Conservation (phyloP, 441 rosid species). For the Kokia cookei region DNA sequence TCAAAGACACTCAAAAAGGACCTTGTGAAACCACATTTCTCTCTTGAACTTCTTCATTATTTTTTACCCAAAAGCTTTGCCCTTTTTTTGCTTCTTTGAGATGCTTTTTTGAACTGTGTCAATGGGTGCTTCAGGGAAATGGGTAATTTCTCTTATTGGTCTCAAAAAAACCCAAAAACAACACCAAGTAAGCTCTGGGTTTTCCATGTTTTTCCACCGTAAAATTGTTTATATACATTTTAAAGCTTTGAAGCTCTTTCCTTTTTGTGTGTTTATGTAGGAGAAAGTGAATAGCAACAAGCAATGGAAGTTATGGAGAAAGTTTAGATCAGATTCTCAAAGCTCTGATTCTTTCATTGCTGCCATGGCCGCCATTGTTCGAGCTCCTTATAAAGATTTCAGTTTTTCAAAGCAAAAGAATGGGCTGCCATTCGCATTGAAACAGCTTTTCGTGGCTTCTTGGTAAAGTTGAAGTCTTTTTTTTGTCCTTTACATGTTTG, state of each 20-base stretch:
- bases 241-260: not conserved
- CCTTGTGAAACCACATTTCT: not conserved
- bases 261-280: conserved; percentile 13
- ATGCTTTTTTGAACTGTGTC: not conserved
- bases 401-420: conserved; percentile 64
- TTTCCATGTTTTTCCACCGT: not conserved
- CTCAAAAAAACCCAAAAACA: conserved; percentile 63
- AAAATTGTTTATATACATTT: not conserved
- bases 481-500: not conserved
- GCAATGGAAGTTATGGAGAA: conserved; percentile 87
- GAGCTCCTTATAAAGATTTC: conserved; percentile 89
- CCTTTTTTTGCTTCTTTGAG: not conserved
- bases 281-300: conserved; percentile 50
- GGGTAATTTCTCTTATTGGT: conserved; percentile 81
- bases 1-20: not conserved
- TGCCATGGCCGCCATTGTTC: conserved; percentile 82
- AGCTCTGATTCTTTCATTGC: conserved; percentile 49
- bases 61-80: not conserved
- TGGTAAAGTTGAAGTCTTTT: conserved; percentile 36
- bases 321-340: conserved; percentile 47
- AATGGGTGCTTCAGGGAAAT: conserved; percentile 87
- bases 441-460: conserved; percentile 88
- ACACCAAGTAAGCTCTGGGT: conserved; percentile 38
- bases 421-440: conserved; percentile 95
- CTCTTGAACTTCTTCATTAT: not conserved